A percentile compares a stretch with the other conserved stretches of the same genome.
phyloP scores from a whole-genome alignment of 2,329 filamentous ascomycete species.

The Clarireedia sp. region DNA sequence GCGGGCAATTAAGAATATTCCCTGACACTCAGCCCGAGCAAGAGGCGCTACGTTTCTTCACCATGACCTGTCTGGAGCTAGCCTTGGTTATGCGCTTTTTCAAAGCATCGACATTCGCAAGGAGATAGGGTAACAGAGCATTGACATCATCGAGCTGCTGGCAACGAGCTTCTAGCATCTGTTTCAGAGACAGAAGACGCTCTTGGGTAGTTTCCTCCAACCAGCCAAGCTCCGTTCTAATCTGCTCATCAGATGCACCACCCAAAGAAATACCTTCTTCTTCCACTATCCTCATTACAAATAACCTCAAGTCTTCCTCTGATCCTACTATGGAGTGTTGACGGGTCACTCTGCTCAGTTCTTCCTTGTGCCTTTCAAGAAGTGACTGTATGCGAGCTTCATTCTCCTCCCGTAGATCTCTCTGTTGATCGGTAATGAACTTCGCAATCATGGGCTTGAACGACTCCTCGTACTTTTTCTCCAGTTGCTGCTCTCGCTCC shows the following conservation, averaged over 20 bases:
- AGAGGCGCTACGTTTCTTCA: neutral
- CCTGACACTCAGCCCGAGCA: too few species aligned
- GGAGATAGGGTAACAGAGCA: neutral
- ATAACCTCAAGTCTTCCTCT: neutral
- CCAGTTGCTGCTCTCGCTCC: slow-evolving; percentile 1
- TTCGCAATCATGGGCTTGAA: slow-evolving; percentile 1
- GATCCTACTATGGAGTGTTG: neutral
- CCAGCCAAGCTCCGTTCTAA: neutral
- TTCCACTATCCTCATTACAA: neutral
- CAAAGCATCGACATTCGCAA: neutral
- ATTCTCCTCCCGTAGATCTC: neutral
- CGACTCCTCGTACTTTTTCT: slow-evolving; percentile 2
- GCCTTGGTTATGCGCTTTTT: neutral
- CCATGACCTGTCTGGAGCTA: neutral
- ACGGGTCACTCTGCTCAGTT: neutral
- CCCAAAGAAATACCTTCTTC: neutral
- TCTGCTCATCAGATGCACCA: neutral
- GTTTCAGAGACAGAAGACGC: neutral
- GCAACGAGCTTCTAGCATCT: neutral
- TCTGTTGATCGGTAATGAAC: slow-evolving; percentile 2
- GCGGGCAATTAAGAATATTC: too few species aligned
- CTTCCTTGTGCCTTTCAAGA: neutral
- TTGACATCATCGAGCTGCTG: slow-evolving; percentile 4
- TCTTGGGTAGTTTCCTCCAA: slow-evolving; percentile 2
- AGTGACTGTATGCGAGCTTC: neutral